These are phyloP conservation scores for Cotoneaster glaucophyllus DNA, from an alignment of 306 rosid species.

Conservation along the genomic window DNA sequence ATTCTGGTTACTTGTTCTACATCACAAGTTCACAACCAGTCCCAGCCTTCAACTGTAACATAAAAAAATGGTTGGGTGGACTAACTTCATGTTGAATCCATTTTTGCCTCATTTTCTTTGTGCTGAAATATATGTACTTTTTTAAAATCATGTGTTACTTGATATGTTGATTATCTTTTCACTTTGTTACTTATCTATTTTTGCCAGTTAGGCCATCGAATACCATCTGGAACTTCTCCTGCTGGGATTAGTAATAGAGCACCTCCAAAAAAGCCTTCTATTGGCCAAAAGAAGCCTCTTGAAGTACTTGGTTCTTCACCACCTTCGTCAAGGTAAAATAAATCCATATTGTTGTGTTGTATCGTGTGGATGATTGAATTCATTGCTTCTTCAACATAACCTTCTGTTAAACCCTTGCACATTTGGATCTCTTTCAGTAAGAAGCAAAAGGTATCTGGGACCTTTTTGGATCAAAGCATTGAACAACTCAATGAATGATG, in stretches of 20 bases:
- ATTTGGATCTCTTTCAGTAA: slow-evolving; percentile 45
- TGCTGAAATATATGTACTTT: neutral
- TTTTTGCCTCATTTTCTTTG: neutral
- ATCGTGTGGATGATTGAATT: neutral
- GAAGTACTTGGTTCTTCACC: slow-evolving; percentile 86
- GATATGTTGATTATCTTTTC: neutral
- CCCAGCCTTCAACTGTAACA: neutral
- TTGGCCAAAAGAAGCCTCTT: slow-evolving; percentile 82
- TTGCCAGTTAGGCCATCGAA: slow-evolving; percentile 44
- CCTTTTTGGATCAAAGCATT: slow-evolving; percentile 75
- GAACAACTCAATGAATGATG: slow-evolving; percentile 95
- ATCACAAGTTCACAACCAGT: neutral
- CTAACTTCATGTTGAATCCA: neutral
- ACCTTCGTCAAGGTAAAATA: slow-evolving; percentile 62
- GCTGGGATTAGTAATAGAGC: slow-evolving; percentile 39
- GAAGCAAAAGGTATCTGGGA: slow-evolving; percentile 85
- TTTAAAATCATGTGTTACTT: neutral
- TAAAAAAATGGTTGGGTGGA: neutral
- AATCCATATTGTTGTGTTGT: neutral
- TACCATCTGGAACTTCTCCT: slow-evolving; percentile 35
- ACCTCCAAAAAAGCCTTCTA: slow-evolving; percentile 54
- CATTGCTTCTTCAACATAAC: slow-evolving; percentile 9
- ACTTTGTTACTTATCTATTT: neutral
- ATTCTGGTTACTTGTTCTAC: no score
- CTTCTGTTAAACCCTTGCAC: neutral